A percentile compares a stretch with the other conserved stretches of the same genome.
phyloP scores from a whole-genome alignment of 179 eudicot species.

The Vitellaria paradoxa region DNA sequence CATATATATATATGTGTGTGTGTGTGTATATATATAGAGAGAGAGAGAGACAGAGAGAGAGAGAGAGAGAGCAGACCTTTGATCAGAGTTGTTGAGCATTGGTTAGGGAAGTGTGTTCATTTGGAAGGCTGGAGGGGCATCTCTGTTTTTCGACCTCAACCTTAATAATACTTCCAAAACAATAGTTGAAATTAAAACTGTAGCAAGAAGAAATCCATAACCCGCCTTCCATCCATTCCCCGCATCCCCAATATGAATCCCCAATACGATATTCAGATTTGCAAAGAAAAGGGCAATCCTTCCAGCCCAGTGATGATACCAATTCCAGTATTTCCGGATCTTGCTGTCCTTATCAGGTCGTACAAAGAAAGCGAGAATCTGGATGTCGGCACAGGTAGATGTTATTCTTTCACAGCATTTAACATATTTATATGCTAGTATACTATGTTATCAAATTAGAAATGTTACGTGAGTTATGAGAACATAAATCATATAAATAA shows the following conservation, averaged over 20 bases:
- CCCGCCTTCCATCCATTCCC: slow-evolving; percentile 81
- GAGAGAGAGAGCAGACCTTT: slow-evolving; percentile 2
- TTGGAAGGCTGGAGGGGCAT: slow-evolving; percentile 46
- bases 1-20: no score
- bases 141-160: slow-evolving; percentile 35
- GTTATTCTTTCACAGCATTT: not conserved
- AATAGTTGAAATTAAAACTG: slow-evolving; percentile 35
- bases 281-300: slow-evolving; percentile 77
- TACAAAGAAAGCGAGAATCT: slow-evolving; percentile 83
- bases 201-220: slow-evolving; percentile 72
- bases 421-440: no score
- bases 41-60: slow-evolving; percentile 3
- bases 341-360: slow-evolving; percentile 80
- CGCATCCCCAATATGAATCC: slow-evolving; percentile 69
- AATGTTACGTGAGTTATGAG: not conserved
- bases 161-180: slow-evolving; percentile 60
- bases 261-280: slow-evolving; percentile 70
- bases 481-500: no score
- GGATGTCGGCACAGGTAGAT: slow-evolving; percentile 10
- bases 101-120: slow-evolving; percentile 37
- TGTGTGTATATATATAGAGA: not conserved
- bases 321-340: slow-evolving; percentile 69
- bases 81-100: not conserved
- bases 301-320: slow-evolving; percentile 80
- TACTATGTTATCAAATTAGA: not conserved